These are phyloP conservation scores for Fusarium solani-melongenae DNA, from an alignment of 2,329 filamentous ascomycete genomes.

Conservation along the genomic window DNA sequence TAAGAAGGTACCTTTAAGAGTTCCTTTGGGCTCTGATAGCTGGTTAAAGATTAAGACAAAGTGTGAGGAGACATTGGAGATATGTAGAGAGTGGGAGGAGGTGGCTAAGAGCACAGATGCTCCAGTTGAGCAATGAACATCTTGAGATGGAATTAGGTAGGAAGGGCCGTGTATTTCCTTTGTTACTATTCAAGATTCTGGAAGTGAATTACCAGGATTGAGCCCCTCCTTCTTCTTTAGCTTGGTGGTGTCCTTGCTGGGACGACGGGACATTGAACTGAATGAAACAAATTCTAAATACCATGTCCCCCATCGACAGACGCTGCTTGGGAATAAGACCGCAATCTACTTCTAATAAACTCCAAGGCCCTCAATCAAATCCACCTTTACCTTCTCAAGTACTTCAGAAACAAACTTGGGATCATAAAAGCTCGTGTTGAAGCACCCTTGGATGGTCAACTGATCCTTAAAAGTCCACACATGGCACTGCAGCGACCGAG, in stretches of 20 bases:
- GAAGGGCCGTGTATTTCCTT: background rate
- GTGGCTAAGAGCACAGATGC: slow-evolving; percentile 59
- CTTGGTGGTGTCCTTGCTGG: background rate
- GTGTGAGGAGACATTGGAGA: slow-evolving; percentile 59
- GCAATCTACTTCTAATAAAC: background rate
- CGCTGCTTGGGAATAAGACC: background rate
- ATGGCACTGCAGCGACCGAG: slow-evolving; percentile 42
- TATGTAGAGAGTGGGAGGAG: slow-evolving; percentile 61
- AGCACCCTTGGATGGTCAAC: slow-evolving; percentile 46
- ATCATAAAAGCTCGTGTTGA: slow-evolving; percentile 47
- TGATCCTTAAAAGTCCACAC: slow-evolving; percentile 49
- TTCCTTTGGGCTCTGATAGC: slow-evolving; percentile 65
- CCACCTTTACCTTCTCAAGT: slow-evolving; percentile 28
- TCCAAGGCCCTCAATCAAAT: background rate
- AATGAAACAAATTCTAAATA: background rate
- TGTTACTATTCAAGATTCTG: background rate
- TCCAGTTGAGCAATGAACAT: background rate
- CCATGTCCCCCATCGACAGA: background rate
- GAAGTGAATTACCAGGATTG: background rate
- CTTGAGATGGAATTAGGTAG: background rate
- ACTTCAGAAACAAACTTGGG: slow-evolving; percentile 39
- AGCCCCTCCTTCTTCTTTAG: background rate
- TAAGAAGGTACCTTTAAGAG: slow-evolving; percentile 55
- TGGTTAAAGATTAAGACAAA: slow-evolving; percentile 61
- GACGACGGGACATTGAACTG: background rate